These are phyloP conservation scores for Cytospora schulzeri DNA, from an alignment of 2,329 filamentous ascomycete species.

Conservation along the genomic window DNA sequence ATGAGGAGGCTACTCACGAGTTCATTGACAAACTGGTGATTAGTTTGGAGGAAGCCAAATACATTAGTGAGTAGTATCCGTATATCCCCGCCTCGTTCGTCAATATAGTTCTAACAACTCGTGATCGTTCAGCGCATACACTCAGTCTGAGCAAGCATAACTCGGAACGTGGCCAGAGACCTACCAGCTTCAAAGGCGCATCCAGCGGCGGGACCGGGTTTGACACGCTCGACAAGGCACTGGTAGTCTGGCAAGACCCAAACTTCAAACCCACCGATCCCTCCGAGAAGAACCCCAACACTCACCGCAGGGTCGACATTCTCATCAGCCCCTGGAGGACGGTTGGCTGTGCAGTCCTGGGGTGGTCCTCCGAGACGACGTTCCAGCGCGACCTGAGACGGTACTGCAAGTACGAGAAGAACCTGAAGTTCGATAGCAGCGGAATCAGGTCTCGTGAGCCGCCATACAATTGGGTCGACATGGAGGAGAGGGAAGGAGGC, in stretches of 20 bases:
- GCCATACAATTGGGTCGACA: constrained; percentile 64
- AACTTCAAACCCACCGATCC: constrained; percentile 42
- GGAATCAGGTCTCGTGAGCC: constrained; percentile 68
- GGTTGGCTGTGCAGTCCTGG: constrained; percentile 82
- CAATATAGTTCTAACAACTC: background rate
- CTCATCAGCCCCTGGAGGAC: constrained; percentile 89
- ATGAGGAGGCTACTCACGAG: constrained; percentile 67
- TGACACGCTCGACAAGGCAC: constrained; percentile 85
- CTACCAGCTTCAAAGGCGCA: constrained; percentile 51
- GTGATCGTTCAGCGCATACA: constrained; percentile 59
- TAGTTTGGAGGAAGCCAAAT: constrained; percentile 66
- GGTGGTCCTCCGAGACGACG: constrained; percentile 87
- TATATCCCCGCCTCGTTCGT: no score
- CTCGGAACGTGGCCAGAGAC: constrained; percentile 70
- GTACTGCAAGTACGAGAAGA: constrained; percentile 72
- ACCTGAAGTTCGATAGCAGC: constrained; percentile 88
- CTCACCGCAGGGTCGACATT: constrained; percentile 87
- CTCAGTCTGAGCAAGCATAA: constrained; percentile 70
- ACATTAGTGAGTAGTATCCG: constrained; percentile 56
- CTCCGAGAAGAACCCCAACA: constrained; percentile 64
- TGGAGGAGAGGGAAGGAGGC: constrained; percentile 59
- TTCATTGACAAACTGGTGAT: constrained; percentile 73
- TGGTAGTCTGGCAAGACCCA: constrained; percentile 89
- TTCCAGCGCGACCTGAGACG: constrained; percentile 84
- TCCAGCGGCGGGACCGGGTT: constrained; percentile 63